Evolutionary conservation across 2,329 filamentous ascomycete species (phyloP), one percentile per base, ranked within the genome.

Genomic region (Colletotrichum simmondsii): DNA sequence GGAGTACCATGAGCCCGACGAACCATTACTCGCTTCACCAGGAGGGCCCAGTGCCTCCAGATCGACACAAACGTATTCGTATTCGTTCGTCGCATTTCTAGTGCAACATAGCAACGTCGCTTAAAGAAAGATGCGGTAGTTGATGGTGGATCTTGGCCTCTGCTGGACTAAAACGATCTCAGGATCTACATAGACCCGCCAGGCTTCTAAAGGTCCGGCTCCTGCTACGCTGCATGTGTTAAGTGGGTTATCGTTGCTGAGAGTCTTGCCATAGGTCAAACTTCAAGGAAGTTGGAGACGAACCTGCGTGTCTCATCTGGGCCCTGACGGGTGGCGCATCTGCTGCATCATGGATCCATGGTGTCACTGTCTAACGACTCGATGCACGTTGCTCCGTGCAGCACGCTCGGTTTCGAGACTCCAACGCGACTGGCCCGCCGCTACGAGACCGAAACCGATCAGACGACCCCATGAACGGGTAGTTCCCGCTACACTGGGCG

Each of bases 361-460:
- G 19, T 54, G 52, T 8, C 19, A 10, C 16, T 24, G 12, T 26
- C 5, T n/a, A 14, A 22, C 28, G 35, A 14, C 22, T 32, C 2
- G 53, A 11, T 35, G 37, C 53, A 32, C 35, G 10, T 65, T 30
- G 28, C 14, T 22, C 52, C 28, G 22, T 28, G 22, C 57, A 60
- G 42, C 24, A 26, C 12, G n/a, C 37, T 49, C 35, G 42, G 52
- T 42, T 19, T 46, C 16, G n/a, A 49, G 1, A 42, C 10, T n/a
- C 11, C 35, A 70, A 65, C 10, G 30, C 32, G 46, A 54, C 37
- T 35, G 46, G 68, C 16, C 32, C 4, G 11, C 26, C 28, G 42
- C 62, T 66, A 28, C 68, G 62, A 71, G 37, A 71, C 35, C 68
- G 68, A 71, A 53, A 60, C 56, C 62, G 67, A 69, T 52, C 37